These are phyloP conservation scores for Aquilaria yunnanensis DNA, from an alignment of 345 rosid genomes.

Conservation along the genomic window DNA sequence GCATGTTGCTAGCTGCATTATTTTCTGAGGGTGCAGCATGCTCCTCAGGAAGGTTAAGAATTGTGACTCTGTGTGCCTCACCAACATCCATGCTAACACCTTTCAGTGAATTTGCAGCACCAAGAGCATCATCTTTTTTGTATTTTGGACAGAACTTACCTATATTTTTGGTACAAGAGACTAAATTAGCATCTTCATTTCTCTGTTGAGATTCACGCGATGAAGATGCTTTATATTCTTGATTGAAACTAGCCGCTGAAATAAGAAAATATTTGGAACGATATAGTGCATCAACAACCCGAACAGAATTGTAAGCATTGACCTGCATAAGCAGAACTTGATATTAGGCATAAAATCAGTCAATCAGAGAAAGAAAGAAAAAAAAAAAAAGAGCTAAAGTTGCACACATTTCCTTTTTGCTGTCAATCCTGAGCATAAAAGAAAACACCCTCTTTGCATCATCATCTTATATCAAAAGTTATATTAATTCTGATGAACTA, in stretches of 20 bases:
- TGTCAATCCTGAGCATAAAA: too few species aligned
- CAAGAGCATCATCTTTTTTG: neutral
- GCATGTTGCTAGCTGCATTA: slow-evolving; percentile 22
- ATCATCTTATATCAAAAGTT: neutral
- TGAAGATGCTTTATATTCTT: slow-evolving; percentile 22
- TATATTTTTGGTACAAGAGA: slow-evolving; percentile 25
- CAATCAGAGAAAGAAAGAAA: too few species aligned
- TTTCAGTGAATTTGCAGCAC: slow-evolving; percentile 21
- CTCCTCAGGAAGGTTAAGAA: slow-evolving; percentile 85
- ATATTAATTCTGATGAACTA: too few species aligned
- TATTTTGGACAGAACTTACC: neutral
- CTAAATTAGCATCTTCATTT: slow-evolving; percentile 20
- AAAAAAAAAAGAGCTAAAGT: too few species aligned
- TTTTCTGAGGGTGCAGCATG: slow-evolving; percentile 20
- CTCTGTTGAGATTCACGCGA: slow-evolving; percentile 26
- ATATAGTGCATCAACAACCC: slow-evolving; percentile 72
- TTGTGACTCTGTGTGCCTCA: slow-evolving; percentile 70
- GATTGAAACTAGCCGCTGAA: slow-evolving; percentile 26
- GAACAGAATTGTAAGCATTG: slow-evolving; percentile 58
- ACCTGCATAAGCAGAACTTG: slow-evolving; percentile 36
- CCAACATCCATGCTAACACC: slow-evolving; percentile 18
- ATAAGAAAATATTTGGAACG: slow-evolving; percentile 75
- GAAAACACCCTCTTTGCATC: neutral
- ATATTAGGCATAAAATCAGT: neutral
- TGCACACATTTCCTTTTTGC: neutral